phyloP scores from a whole-genome alignment of 106 monocot species.

The Platanthera guangdongensis region DNA sequence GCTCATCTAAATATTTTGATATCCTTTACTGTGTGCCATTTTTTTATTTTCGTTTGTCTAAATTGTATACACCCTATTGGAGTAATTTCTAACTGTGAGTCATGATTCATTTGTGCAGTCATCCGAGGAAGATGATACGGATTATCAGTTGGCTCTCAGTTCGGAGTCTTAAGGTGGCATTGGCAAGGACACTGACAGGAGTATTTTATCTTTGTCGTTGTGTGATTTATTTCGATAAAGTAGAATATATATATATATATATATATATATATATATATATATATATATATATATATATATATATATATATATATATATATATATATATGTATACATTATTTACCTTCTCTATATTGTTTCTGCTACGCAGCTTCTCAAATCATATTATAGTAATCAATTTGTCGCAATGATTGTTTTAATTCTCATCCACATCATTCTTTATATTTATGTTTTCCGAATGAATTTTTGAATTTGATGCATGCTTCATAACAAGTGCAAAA shows the following conservation, averaged over 20 bases:
- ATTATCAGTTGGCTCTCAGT: slow-evolving; percentile 30
- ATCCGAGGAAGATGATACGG: slow-evolving; percentile 36
- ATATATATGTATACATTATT: background rate
- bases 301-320: background rate
- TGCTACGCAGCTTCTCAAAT: background rate
- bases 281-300: background rate
- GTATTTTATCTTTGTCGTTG: slow-evolving; percentile 7
- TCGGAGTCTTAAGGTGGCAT: slow-evolving; percentile 43
- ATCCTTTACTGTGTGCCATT: background rate
- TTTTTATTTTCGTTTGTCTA: background rate
- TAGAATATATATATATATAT: background rate
- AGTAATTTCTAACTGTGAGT: background rate
- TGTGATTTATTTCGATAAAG: background rate
- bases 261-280: background rate
- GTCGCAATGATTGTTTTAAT: background rate
- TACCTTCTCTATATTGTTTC: background rate
- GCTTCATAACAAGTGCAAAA: background rate
- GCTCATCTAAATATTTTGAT: background rate
- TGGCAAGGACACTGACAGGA: slow-evolving; percentile 22
- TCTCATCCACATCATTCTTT: background rate
- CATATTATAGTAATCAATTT: background rate
- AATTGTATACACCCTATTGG: background rate
- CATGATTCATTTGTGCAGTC: slow-evolving; percentile 19
- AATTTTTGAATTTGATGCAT: background rate
- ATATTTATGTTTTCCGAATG: background rate